These are phyloP conservation scores for Cyclanthera cordifolia DNA, from an alignment of 306 rosid species.

Conservation along the genomic window DNA sequence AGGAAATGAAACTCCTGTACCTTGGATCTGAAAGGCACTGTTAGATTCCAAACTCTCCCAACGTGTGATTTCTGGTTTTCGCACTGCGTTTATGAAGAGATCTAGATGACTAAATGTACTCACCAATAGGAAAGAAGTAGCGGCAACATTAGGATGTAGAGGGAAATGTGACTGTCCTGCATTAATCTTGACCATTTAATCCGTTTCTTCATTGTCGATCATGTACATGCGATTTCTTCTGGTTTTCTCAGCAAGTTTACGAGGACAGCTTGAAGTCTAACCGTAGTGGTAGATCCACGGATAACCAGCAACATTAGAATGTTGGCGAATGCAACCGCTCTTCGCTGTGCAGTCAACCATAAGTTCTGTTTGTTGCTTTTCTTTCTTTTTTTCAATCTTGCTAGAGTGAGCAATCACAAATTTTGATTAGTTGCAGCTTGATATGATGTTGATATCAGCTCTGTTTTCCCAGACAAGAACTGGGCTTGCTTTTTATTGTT, in stretches of 20 bases:
- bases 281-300: constrained; percentile 24
- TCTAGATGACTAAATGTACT: constrained; percentile 38
- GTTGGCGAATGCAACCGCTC: not conserved
- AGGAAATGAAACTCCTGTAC: no score
- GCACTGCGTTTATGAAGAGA: constrained; percentile 53
- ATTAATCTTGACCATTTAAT: not conserved
- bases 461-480: constrained; percentile 5
- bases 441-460: not conserved
- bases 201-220: not conserved
- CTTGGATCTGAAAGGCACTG: not conserved
- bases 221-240: constrained; percentile 6
- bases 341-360: constrained; percentile 28
- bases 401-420: not conserved
- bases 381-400: not conserved
- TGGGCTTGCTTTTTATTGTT: constrained; percentile 6
- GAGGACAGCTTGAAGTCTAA: constrained; percentile 52
- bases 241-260: constrained; percentile 38
- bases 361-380: constrained; percentile 10
- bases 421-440: constrained; percentile 6
- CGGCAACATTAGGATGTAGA: constrained; percentile 17
- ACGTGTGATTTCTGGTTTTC: constrained; percentile 14
- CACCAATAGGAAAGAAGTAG: constrained; percentile 22
- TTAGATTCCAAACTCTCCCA: not conserved
- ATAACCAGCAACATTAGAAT: constrained; percentile 19
- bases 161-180: not conserved